Evolutionary conservation across 2,329 filamentous ascomycete species (phyloP).

Genomic region (Botrytis deweyae): DNA sequence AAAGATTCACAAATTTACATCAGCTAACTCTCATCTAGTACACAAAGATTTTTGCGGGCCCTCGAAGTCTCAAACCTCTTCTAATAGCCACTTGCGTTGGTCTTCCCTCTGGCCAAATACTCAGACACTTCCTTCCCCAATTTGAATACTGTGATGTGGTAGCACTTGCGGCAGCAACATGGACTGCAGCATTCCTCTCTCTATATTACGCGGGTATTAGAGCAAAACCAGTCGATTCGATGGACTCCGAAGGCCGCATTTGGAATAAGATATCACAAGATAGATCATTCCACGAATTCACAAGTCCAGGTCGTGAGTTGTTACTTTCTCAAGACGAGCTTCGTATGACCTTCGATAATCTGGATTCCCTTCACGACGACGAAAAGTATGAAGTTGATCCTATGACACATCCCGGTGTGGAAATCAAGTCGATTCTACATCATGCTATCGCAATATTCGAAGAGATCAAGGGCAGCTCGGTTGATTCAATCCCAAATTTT

Average conservation of each 20-base stretch:
- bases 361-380: conserved; percentile 11
- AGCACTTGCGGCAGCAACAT: conserved; percentile 49
- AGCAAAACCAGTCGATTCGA: conserved; percentile 5
- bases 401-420: conserved; percentile 14
- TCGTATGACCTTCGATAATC: conserved; percentile 18
- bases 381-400: conserved; percentile 20
- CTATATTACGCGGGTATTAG: conserved; percentile 19
- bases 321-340: conserved; percentile 20
- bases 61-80: conserved; percentile 49
- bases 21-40: conserved; percentile 42
- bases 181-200: conserved; percentile 48
- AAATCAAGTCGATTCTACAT: conserved; percentile 14
- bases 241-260: neutral
- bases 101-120: conserved; percentile 47
- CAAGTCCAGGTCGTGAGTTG: conserved; percentile 18
- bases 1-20: neutral
- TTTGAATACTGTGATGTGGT: conserved; percentile 50
- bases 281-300: conserved; percentile 19
- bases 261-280: conserved; percentile 19
- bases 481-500: conserved; percentile 26
- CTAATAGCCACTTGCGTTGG: conserved; percentile 47
- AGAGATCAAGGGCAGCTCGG: conserved; percentile 16
- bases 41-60: conserved; percentile 52
- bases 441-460: conserved; percentile 16
- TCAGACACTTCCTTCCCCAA: conserved; percentile 42